A percentile compares a stretch with the other conserved stretches of the same genome.
These are phyloP conservation scores for Fusarium xylarioides DNA, from an alignment of 2,329 filamentous ascomycete species.

Conservation along the genomic window DNA sequence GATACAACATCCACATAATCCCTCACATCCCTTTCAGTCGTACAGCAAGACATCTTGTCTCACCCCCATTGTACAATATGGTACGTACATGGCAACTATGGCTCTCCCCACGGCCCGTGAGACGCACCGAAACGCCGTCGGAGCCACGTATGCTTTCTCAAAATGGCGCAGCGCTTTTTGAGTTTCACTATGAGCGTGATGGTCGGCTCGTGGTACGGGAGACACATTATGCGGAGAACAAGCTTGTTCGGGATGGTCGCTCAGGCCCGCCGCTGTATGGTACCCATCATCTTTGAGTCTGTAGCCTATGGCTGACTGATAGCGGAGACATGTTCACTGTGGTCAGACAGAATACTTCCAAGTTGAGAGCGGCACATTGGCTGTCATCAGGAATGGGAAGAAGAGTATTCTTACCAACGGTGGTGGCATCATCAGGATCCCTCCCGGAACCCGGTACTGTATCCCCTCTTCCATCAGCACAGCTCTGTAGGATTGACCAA, in stretches of 20 bases:
- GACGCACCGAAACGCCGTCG: background rate
- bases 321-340: background rate
- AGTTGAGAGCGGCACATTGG: background rate
- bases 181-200: background rate
- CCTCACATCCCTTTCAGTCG: fast-evolving
- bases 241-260: background rate
- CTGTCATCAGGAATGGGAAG: background rate
- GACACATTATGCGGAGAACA: background rate
- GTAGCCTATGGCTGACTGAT: fast-evolving
- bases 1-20: too few species aligned
- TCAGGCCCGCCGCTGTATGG: background rate
- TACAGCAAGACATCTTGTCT: background rate
- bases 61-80: background rate
- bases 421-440: background rate
- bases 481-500: fast-evolving
- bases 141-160: background rate
- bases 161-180: background rate
- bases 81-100: background rate
- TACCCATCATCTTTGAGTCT: background rate
- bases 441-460: background rate
- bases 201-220: background rate
- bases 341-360: background rate
- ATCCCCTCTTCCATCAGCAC: fast-evolving
- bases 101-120: background rate
- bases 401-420: background rate